Evolutionary conservation across 257 asterid genomes (phyloP), one percentile per base, ranked within the genome.

Genomic region (Avicennia marina): DNA sequence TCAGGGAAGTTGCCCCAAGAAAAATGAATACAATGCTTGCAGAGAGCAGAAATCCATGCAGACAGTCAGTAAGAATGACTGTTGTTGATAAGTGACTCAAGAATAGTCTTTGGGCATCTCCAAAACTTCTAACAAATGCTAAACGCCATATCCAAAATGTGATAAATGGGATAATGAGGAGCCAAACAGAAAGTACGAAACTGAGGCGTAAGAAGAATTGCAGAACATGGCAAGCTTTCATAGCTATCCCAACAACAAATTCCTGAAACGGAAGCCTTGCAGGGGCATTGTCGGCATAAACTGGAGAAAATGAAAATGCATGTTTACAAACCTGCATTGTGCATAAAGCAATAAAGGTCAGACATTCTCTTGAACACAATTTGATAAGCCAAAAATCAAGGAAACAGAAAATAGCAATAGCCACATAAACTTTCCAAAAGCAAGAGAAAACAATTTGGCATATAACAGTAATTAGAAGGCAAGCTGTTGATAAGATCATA

Each of bases 141-240:
- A 93, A 63, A 38, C 97, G 83, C 98, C 98, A 93, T 67, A 93
- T 93, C 98, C 98, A 93, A 69, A 93, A 89, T 34, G 98, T 93
- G 63, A 93, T 89, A 31, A 93, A 93, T 0, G 98, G 98, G 42
- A 93, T 93, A 38, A 86, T 84, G 61, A 93, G 89, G 64, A 93
- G 97, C 98, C 98, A 93, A 66, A 93, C 97, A 19, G 94, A 82
- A 22, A 93, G 95, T 19, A 93, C 97, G 47, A 93, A 93, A 73
- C 95, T 84, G 18, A 93, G 95, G 53, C 98, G 93, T 47, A 91
- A 36, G 72, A 91, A 83, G 78, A 91, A 91, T 48, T 85, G 96
- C 64, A 91, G 78, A 56, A 85, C 95, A 66, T 88, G 95, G 72
- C 94, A 91, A 24, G 96, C 87, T 73, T 91, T 91, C 90, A 86